These are phyloP conservation scores for Microsporum audouinii DNA, from an alignment of 2,329 filamentous ascomycete genomes.

Conservation along the genomic window DNA sequence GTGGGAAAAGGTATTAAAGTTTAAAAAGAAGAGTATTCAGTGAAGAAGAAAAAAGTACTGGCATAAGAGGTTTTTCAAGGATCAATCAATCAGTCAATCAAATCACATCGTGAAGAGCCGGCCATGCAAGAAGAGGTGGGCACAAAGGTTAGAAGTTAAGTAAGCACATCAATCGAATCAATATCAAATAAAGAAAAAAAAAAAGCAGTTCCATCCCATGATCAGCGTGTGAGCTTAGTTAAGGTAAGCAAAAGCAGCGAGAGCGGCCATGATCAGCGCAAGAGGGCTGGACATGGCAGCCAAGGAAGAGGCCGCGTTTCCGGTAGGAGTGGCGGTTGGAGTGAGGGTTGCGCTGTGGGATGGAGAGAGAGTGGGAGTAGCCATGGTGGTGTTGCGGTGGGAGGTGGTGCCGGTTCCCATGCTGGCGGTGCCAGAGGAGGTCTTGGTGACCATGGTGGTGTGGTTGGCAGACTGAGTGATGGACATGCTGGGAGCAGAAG, in stretches of 20 bases:
- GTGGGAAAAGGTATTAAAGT: neutral
- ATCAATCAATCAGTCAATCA: neutral
- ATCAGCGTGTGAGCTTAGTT: conserved; percentile 15
- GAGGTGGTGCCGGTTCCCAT: conserved; percentile 11
- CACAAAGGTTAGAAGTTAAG: neutral
- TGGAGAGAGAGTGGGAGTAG: conserved; percentile 12
- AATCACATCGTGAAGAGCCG: conserved; percentile 1
- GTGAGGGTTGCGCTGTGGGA: conserved; percentile 15
- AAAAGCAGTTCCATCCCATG: neutral
- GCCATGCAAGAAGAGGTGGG: neutral
- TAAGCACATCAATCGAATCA: conserved; percentile 2
- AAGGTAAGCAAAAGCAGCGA: conserved; percentile 26
- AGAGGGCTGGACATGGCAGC: conserved; percentile 21
- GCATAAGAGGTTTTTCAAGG: conserved; percentile 2
- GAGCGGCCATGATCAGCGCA: conserved; percentile 23
- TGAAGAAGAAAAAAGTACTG: neutral
- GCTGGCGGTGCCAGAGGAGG: conserved; percentile 12
- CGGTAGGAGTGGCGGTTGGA: conserved; percentile 16
- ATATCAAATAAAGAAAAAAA: neutral
- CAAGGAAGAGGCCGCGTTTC: conserved; percentile 13
- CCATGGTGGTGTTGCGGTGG: conserved; percentile 11
- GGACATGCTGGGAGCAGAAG: neutral
- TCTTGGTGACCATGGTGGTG: conserved; percentile 10
- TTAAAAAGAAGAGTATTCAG: neutral
- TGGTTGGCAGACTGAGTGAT: neutral